phyloP scores from a whole-genome alignment of 306 rosid species.

The Malus sieversii region DNA sequence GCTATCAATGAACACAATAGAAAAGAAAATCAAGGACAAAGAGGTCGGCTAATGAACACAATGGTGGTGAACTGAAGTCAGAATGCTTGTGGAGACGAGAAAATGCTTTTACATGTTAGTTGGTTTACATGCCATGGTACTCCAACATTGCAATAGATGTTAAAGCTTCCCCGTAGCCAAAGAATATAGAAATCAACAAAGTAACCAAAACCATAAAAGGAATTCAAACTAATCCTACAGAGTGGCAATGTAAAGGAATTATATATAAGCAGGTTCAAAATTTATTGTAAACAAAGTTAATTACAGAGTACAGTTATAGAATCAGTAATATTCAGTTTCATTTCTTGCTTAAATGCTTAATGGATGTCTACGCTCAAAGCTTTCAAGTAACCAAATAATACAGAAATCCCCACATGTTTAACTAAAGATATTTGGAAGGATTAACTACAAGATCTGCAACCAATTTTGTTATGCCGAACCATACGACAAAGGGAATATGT shows the following conservation, averaged over 20 bases:
- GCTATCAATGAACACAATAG: background rate
- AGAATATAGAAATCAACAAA: background rate
- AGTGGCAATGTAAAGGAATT: background rate
- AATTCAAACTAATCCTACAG: background rate
- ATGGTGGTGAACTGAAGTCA: background rate
- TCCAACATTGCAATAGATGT: background rate
- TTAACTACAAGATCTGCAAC: background rate
- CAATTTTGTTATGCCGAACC: background rate
- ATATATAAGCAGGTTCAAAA: background rate
- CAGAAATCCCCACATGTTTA: background rate
- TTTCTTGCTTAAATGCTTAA: background rate
- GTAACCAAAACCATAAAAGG: too few species aligned
- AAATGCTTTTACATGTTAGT: background rate
- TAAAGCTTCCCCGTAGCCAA: too few species aligned
- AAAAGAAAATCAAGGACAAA: background rate
- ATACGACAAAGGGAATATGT: background rate
- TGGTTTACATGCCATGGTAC: background rate
- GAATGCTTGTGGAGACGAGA: background rate
- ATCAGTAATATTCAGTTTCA: background rate
- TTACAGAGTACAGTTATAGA: background rate
- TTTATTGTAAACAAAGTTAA: background rate
- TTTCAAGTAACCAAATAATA: background rate
- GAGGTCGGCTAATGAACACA: background rate
- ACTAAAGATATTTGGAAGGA: background rate
- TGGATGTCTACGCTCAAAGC: background rate